phyloP scores from a whole-genome alignment of 192 early-diverging fungal species.

The Endogone sp. region DNA sequence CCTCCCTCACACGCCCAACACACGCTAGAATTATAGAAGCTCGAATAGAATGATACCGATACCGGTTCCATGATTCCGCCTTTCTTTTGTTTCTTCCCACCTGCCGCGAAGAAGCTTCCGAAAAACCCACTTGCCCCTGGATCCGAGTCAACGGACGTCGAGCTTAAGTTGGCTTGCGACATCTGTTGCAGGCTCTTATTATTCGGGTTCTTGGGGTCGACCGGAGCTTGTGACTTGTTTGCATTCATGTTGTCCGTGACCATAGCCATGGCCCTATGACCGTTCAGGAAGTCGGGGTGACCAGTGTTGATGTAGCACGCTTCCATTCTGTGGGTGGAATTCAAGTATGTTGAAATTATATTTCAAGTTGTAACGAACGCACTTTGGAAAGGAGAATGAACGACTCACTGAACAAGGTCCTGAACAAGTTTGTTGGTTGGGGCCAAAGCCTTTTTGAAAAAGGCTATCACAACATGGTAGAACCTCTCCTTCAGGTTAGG shows the following conservation, averaged over 20 bases:
- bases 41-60: slow-evolving; percentile 7
- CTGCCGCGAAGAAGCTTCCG: slow-evolving; percentile 87
- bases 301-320: slow-evolving; percentile 97
- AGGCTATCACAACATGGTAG: slow-evolving; percentile 89
- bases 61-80: slow-evolving; percentile 65
- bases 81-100: slow-evolving; percentile 75
- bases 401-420: slow-evolving; percentile 79
- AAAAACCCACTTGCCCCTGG: slow-evolving; percentile 74
- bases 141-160: neutral
- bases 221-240: slow-evolving; percentile 49
- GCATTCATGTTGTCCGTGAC: slow-evolving; percentile 83
- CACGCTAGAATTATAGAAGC: neutral
- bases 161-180: neutral
- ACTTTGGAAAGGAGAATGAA: slow-evolving; percentile 19
- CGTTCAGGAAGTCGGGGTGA: slow-evolving; percentile 98
- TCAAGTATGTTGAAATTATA: slow-evolving; percentile 4
- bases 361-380: neutral
- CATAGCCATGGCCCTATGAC: slow-evolving; percentile 91
- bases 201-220: slow-evolving; percentile 28
- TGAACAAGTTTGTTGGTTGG: slow-evolving; percentile 95
- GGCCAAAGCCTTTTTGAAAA: slow-evolving; percentile 84
- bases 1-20: neutral
- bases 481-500: slow-evolving; percentile 91
- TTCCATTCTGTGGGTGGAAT: slow-evolving; percentile 65
- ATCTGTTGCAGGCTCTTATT: slow-evolving; percentile 4